Conservation (phyloP, 2,329 filamentous ascomycete species). For the Trichoderma lentiforme region DNA sequence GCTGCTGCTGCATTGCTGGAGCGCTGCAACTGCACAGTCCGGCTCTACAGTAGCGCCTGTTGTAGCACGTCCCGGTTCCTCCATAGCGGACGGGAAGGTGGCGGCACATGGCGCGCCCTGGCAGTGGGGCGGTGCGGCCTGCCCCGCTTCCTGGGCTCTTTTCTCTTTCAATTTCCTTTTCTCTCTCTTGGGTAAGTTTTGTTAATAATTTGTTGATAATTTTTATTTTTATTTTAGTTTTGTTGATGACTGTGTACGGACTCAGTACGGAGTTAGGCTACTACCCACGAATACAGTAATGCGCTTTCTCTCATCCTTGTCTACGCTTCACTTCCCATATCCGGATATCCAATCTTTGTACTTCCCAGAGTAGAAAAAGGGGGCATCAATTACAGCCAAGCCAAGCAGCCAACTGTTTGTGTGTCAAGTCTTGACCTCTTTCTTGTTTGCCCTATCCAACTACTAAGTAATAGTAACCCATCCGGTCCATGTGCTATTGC, state of each 20-base stretch:
- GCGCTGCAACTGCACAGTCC: too few relatives aligned
- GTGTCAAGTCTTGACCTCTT: not conserved
- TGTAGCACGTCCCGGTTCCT: not conserved
- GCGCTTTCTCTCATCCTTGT: too few relatives aligned
- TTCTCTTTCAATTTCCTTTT: not conserved
- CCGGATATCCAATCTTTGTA: too few relatives aligned
- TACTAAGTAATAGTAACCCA: not conserved
- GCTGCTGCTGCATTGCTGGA: not conserved
- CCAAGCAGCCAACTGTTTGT: not conserved
- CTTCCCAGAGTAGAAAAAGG: not conserved
- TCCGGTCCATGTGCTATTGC: not conserved
- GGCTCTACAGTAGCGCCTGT: too few relatives aligned
- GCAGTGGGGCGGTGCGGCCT: constrained; percentile 3
- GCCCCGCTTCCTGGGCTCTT: not conserved
- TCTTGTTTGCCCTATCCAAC: not conserved
- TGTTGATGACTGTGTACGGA: not conserved
- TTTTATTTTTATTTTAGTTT: not conserved
- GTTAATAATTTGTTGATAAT: not conserved
- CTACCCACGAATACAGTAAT: not conserved
- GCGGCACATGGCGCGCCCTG: constrained; percentile 20
- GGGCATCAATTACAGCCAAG: not conserved
- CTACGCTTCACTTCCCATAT: too few relatives aligned
- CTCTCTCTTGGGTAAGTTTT: too few relatives aligned
- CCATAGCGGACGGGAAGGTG: constrained; percentile 17
- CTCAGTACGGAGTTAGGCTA: not conserved